Evolutionary conservation across 768 basidiomycete species (phyloP).

Genomic region (Termitomyces sp.): DNA sequence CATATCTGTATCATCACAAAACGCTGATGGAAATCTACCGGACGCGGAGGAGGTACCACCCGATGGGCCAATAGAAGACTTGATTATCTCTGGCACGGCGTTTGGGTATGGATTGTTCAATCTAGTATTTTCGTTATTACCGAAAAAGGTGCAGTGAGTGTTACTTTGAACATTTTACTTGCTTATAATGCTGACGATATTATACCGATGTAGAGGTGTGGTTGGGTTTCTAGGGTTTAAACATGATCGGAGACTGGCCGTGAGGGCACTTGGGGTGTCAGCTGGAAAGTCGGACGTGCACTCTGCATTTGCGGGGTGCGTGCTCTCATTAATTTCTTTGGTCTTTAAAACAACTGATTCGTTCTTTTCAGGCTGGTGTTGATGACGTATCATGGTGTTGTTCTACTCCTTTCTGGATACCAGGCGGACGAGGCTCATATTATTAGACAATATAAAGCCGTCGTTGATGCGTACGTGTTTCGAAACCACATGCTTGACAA

Average conservation of each 20-base stretch:
- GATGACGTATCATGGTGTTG: constrained; percentile 75
- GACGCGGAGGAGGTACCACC: constrained; percentile 14
- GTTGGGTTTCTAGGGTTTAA: constrained; percentile 77
- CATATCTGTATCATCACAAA: constrained; percentile 14
- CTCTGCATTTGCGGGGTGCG: constrained; percentile 70
- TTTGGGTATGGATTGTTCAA: constrained; percentile 79
- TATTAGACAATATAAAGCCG: constrained; percentile 52
- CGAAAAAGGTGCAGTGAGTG: constrained; percentile 60
- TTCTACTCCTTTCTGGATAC: constrained; percentile 66
- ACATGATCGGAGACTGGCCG: constrained; percentile 61
- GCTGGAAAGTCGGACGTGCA: constrained; percentile 67
- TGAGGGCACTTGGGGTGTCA: constrained; percentile 63
- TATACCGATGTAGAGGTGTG: constrained; percentile 38
- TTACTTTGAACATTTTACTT: neutral
- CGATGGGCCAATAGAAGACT: constrained; percentile 62
- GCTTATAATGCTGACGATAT: neutral
- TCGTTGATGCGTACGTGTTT: constrained; percentile 55
- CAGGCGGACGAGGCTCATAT: constrained; percentile 69
- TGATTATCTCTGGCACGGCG: constrained; percentile 70
- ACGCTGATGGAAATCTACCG: neutral
- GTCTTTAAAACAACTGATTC: neutral
- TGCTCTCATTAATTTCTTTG: constrained; percentile 3
- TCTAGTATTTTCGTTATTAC: constrained; percentile 71
- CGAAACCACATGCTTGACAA: neutral
- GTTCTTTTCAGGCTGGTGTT: constrained; percentile 48